These are phyloP conservation scores for Uronychia binucleata DNA, from an alignment of 73 alveolate species.

Conservation along the genomic window DNA sequence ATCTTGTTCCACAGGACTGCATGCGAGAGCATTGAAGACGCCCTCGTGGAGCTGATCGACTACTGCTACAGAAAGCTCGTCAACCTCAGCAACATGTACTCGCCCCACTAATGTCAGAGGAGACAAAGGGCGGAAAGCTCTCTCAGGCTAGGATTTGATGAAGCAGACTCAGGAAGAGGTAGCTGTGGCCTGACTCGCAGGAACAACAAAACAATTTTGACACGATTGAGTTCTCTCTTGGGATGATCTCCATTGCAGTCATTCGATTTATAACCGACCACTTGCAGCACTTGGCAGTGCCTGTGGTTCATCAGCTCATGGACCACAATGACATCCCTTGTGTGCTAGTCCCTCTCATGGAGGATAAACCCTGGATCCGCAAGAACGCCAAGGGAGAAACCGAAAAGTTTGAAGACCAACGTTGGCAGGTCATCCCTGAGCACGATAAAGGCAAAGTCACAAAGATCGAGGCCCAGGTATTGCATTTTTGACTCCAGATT, in stretches of 20 bases:
- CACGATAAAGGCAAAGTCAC: slow-evolving; percentile 62
- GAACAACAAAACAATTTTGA: slow-evolving; percentile 78
- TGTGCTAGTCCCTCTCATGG: slow-evolving; percentile 98
- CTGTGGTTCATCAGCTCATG: slow-evolving; percentile 97
- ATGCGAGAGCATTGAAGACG: slow-evolving; percentile 97
- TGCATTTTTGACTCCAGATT: slow-evolving; percentile 18
- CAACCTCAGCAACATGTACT: slow-evolving; percentile 58
- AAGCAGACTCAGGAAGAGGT: slow-evolving; percentile 66
- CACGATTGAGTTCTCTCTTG: slow-evolving; percentile 70
- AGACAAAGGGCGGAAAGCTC: slow-evolving; percentile 20
- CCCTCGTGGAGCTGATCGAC: slow-evolving; percentile 96
- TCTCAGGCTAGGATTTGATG: slow-evolving; percentile 37
- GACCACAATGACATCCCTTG: slow-evolving; percentile 97
- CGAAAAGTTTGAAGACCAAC: slow-evolving; percentile 93
- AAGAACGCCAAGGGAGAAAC: slow-evolving; percentile 74
- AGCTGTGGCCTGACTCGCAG: too few species aligned
- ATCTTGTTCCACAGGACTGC: slow-evolving; percentile 97
- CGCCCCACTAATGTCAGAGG: slow-evolving; percentile 3
- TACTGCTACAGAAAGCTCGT: slow-evolving; percentile 95
- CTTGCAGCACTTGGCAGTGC: slow-evolving; percentile 92
- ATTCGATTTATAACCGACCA: slow-evolving; percentile 98
- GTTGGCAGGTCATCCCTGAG: slow-evolving; percentile 76
- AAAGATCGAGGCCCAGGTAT: slow-evolving; percentile 89
- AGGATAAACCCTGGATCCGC: slow-evolving; percentile 97
- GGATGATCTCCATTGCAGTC: slow-evolving; percentile 94